phyloP scores from a whole-genome alignment of 257 asterid species.

The Verbena officinalis region DNA sequence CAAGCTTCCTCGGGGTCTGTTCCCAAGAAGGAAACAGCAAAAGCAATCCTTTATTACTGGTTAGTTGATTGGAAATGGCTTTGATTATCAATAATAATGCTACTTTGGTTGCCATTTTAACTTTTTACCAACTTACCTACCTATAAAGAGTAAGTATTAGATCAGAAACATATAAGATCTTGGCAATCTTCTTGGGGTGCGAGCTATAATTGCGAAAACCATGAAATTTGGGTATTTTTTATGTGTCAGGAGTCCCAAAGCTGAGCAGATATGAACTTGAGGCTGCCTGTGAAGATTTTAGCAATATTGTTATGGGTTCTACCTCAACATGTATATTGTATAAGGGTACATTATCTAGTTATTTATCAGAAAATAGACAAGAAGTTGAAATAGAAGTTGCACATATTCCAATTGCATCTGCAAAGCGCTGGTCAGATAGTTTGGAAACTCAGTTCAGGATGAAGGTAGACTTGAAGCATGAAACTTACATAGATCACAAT shows the following conservation, averaged over 20 bases:
- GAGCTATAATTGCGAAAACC: too few species aligned
- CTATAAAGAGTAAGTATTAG: too few species aligned
- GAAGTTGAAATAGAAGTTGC: constrained; percentile 88
- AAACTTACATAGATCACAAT: background rate
- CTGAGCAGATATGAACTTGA: constrained; percentile 78
- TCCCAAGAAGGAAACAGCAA: too few species aligned
- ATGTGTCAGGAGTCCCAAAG: constrained; percentile 74
- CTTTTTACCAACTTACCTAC: too few species aligned
- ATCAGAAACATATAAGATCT: too few species aligned
- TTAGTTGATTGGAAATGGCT: too few species aligned
- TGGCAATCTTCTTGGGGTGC: too few species aligned
- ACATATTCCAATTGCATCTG: constrained; percentile 51
- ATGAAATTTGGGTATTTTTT: background rate
- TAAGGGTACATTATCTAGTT: constrained; percentile 80
- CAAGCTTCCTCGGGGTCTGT: too few species aligned
- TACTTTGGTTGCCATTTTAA: too few species aligned
- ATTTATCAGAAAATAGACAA: too few species aligned
- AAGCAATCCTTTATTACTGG: too few species aligned
- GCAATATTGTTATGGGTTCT: constrained; percentile 78
- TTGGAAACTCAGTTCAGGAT: constrained; percentile 70
- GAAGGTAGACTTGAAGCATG: constrained; percentile 49
- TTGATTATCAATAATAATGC: too few species aligned
- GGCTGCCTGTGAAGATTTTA: constrained; percentile 85
- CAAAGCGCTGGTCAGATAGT: constrained; percentile 76
- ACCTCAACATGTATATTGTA: constrained; percentile 62